Evolutionary conservation across 495 filamentous ascomycete genomes (phyloP), one percentile per base, ranked within the genome.

Genomic region (Penicillium coffeae): DNA sequence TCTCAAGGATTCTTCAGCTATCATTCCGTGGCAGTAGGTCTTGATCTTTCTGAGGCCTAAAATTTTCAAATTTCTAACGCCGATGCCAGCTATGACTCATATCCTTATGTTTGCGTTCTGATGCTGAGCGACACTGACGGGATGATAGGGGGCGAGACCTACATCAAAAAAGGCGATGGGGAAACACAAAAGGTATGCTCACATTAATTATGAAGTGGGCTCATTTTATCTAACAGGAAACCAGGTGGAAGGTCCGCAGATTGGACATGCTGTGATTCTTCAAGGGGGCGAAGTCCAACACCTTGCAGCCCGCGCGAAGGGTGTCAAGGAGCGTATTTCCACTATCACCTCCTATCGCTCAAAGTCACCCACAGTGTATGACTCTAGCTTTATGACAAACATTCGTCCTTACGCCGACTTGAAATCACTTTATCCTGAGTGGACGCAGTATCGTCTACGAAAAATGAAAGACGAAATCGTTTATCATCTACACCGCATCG

Each of bases 111-210:
- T 13, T 64, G 55, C 39, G 64, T 70, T 1, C 18, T 60, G 8
- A 70, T 70, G 66, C 42, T 70, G 10, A 63, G 58, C 33, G 63
- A 68, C 16, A 66, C 66, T 2, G 49, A 56, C 2, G 45, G 52
- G 10, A 68, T 70, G 66, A 40, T 63, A 15, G 66, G 65, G 0
- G 64, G 66, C 13, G 66, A 70, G 45, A 70, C 66, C 8, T 61
- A 66, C 40, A 60, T 70, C 14, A 55, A 51, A 32, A 58, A 52
- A 15, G 65, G 66, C 0, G 54, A 70, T 44, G 60, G 60, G 2
- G 32, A 36, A 21, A 20, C 59, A 25, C 52, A 47, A 38, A 65
- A 63, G 43, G 66, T 61, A 5, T 30, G 25, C 10, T 30, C 10
- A n/a, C n/a, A n/a, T n/a, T n/a, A 51, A 25, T 8, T 32, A 35